phyloP scores from a whole-genome alignment of 352 stramenopile species.

The Phytophthora hybrid region DNA sequence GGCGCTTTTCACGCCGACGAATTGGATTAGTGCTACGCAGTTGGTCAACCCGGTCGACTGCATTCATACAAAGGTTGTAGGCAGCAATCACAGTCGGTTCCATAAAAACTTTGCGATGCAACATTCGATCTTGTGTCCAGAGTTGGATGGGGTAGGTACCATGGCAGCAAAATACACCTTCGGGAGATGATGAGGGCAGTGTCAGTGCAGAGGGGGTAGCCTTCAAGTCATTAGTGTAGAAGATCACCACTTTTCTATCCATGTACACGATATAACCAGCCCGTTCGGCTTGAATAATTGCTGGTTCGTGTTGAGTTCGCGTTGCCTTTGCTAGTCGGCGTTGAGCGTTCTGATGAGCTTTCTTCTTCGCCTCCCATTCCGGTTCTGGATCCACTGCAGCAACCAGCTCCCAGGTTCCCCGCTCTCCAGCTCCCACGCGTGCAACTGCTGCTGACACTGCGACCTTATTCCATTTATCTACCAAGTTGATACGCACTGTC shows the following conservation, averaged over 20 bases:
- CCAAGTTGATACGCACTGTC: conserved; percentile 21
- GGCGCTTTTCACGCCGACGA: conserved; percentile 11
- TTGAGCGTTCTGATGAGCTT: conserved; percentile 11
- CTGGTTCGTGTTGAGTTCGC: background rate
- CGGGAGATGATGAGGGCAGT: background rate
- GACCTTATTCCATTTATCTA: conserved; percentile 26
- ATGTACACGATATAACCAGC: conserved; percentile 29
- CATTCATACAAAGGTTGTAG: conserved; percentile 25
- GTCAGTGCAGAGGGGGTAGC: conserved; percentile 1
- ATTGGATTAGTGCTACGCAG: conserved; percentile 15
- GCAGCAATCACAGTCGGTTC: conserved; percentile 1
- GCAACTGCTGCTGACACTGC: background rate
- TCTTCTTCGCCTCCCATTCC: conserved; percentile 8
- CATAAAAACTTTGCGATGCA: too few species aligned
- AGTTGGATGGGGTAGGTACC: conserved; percentile 8
- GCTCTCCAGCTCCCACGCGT: background rate
- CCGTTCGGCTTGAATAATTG: background rate
- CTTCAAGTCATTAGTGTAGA: conserved; percentile 23
- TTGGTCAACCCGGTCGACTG: conserved; percentile 23
- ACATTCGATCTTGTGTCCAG: conserved; percentile 23
- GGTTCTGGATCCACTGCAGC: conserved; percentile 15
- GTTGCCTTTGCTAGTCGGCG: background rate
- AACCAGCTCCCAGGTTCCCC: conserved; percentile 14
- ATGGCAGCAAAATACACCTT: conserved; percentile 22
- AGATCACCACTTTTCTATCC: conserved; percentile 28